Percentiles rank a stretch among this genome's conserved stretches.
Evolutionary conservation across 1,139 yeast genomes (phyloP).

Genomic region (Kodamaea plutei): DNA sequence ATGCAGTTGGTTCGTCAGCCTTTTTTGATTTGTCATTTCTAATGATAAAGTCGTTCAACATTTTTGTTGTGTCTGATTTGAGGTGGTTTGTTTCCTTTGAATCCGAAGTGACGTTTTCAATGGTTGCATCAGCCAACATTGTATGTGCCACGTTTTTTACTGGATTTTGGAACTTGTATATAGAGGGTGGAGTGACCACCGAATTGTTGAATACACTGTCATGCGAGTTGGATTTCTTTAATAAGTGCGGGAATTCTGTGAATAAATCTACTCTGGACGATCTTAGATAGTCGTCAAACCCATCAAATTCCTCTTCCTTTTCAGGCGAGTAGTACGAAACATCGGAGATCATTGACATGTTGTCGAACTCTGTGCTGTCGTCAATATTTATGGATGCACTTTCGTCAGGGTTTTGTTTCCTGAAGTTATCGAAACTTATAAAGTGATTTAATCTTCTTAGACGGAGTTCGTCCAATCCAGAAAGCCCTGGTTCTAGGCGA

Average conservation of each 20-base stretch:
- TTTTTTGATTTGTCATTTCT: conserved; percentile 9
- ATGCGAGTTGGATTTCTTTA: conserved; percentile 23
- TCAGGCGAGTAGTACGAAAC: conserved; percentile 24
- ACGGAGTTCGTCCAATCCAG: conserved; percentile 17
- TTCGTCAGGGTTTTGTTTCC: conserved; percentile 4
- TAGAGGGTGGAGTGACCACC: conserved; percentile 7
- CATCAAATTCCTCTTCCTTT: conserved; percentile 20
- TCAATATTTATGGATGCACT: conserved; percentile 10
- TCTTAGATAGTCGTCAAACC: conserved; percentile 33
- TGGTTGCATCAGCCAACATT: conserved; percentile 20
- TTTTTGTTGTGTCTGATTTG: conserved; percentile 11
- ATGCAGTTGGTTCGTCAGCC: conserved; percentile 1
- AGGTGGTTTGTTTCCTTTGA: neutral
- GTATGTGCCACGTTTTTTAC: conserved; percentile 17
- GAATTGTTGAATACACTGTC: conserved; percentile 20
- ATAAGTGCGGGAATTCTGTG: conserved; percentile 30
- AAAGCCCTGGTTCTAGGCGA: no score
- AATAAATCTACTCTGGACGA: conserved; percentile 31
- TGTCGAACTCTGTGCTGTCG: conserved; percentile 17
- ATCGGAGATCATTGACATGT: conserved; percentile 24
- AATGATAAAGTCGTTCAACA: conserved; percentile 19
- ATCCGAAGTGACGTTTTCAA: conserved; percentile 15
- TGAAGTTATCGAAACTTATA: conserved; percentile 15
- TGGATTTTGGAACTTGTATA: conserved; percentile 37
- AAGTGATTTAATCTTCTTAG: conserved; percentile 25